Evolutionary conservation across 2,329 filamentous ascomycete species (phyloP), one percentile per base, ranked within the genome.

Genomic region (Pseudogymnoascus pannorum): DNA sequence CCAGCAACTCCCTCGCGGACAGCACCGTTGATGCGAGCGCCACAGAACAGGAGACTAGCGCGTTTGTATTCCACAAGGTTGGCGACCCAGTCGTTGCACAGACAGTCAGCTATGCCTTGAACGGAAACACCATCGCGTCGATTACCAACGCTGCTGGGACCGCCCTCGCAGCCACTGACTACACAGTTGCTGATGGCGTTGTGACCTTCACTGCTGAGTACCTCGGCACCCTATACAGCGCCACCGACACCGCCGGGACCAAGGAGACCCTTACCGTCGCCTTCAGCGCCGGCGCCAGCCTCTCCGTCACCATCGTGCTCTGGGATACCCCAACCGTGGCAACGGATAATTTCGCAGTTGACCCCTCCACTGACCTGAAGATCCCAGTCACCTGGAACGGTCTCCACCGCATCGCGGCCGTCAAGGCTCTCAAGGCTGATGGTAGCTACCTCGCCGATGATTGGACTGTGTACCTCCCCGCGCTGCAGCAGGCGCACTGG

Each of bases 381-480:
- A 80, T 85, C 58, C 81, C 81, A 0, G 71, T 85, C 1, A 75
- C 73, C 0, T 85, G 79, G 75, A 75, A 77, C 4, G 83, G 82
- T 0, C 64, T 83, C 7, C 71, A 74, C n/a, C 73, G 75, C 5
- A 72, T 79, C 0, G 82, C 82, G 0, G 75, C 82, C 0, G 76
- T 84, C 2, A 79, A 80, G 65, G 80, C 81, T 8, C 51, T 79
- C 4, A 76, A 75, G 18, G 69, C 67, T 1, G 79, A 82, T 63
- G 81, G 80, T 1, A 74, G 70, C 5, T 81, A 76, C 59, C 68
- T 86, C 5, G 75, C 81, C 3, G 83, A 86, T 64, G 76, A 79
- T 58, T 86, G 80, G 80, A 86, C 83, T 0, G 70, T 76, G 66
- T 82, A 75, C 29, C 70, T 85, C 1, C 78, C 79, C 0, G 74